These are phyloP conservation scores for Torulaspora quercuum DNA, from an alignment of 805 yeast genomes.

Conservation along the genomic window DNA sequence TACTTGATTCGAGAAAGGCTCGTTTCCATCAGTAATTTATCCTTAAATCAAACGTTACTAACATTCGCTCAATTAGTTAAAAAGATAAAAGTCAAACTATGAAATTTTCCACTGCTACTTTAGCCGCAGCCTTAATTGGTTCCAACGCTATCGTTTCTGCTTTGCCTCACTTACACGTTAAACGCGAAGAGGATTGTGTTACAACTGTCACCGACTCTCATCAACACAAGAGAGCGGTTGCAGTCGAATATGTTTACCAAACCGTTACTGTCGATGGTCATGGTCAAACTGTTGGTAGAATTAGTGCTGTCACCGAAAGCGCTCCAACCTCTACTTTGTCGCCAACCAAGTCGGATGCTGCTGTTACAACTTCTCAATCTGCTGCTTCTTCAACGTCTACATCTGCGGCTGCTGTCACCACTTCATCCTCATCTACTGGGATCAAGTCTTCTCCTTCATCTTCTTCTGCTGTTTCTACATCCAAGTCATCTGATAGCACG, in stretches of 20 bases:
- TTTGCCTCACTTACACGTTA: constrained; percentile 27
- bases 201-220: constrained; percentile 39
- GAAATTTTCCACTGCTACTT: constrained; percentile 36
- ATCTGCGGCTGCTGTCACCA: constrained; percentile 24
- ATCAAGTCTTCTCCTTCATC: constrained; percentile 21
- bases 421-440: constrained; percentile 34
- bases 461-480: constrained; percentile 21
- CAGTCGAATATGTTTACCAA: constrained; percentile 51
- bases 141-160: constrained; percentile 33
- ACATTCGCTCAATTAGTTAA: neutral
- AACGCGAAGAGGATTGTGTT: constrained; percentile 30
- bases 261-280: constrained; percentile 51
- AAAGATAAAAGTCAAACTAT: constrained; percentile 17
- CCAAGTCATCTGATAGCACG: constrained; percentile 33
- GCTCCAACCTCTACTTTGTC: constrained; percentile 31
- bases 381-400: constrained; percentile 20
- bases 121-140: constrained; percentile 34
- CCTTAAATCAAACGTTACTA: constrained; percentile 6
- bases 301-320: constrained; percentile 23
- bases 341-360: constrained; percentile 19
- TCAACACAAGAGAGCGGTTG: constrained; percentile 52
- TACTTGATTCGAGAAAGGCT: no score
- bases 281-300: constrained; percentile 41
- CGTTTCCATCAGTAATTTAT: no score
- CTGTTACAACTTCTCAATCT: constrained; percentile 27